Percentiles rank a stretch among this genome's conserved stretches.
Conservation (phyloP, 805 yeast species). For the Helenozyma baotianmanensis region DNA sequence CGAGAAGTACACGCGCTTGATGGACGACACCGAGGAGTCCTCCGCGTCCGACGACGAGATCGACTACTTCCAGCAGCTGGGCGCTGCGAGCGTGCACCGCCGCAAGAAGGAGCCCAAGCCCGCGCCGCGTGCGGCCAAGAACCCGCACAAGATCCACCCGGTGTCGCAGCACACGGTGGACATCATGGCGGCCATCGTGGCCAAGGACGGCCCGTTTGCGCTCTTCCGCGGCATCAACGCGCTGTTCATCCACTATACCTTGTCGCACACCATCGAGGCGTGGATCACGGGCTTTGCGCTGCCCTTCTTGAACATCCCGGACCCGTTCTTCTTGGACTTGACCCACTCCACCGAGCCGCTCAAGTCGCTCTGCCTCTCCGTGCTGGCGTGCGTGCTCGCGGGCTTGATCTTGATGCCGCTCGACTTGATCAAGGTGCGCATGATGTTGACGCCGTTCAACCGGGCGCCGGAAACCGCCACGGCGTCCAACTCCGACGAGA, state of each 20-base stretch:
- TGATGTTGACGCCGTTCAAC: conserved; percentile 65
- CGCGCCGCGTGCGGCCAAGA: neutral
- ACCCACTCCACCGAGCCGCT: conserved; percentile 76
- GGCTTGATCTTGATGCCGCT: conserved; percentile 74
- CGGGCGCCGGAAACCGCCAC: conserved; percentile 10
- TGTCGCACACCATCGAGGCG: conserved; percentile 74
- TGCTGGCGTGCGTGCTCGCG: conserved; percentile 68
- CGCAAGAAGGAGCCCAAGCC: too few species aligned
- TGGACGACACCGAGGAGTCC: neutral
- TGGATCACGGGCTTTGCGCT: conserved; percentile 90
- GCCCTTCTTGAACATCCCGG: conserved; percentile 78
- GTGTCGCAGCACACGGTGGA: conserved; percentile 58
- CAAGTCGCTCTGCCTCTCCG: conserved; percentile 60
- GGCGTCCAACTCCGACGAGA: neutral
- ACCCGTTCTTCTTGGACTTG: conserved; percentile 80
- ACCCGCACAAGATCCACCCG: conserved; percentile 45
- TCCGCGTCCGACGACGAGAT: conserved; percentile 24
- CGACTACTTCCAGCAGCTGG: conserved; percentile 30
- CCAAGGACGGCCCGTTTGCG: conserved; percentile 70
- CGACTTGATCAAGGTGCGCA: conserved; percentile 72
- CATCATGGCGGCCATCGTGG: conserved; percentile 56
- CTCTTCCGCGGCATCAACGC: conserved; percentile 73
- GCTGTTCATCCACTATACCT: conserved; percentile 70
- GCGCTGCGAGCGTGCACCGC: too few species aligned
- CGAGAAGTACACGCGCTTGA: too few species aligned